Conservation (phyloP, 2,329 filamentous ascomycete genomes). For the Microcyclospora pomicola region DNA sequence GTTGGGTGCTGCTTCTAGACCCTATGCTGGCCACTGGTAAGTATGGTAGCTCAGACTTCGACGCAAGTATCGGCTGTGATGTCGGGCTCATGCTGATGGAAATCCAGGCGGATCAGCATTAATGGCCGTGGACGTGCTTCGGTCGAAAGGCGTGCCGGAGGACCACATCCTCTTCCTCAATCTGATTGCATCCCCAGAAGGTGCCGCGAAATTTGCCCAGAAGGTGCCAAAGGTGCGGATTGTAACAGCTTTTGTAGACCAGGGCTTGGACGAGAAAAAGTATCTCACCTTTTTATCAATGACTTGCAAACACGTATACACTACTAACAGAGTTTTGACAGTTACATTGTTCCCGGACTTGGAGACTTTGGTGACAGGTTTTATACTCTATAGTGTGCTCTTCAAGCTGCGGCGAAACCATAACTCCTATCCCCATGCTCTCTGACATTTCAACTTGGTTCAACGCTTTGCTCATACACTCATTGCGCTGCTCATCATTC, state of each 20-base stretch:
- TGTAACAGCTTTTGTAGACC: constrained; percentile 89
- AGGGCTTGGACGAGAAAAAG: constrained; percentile 97
- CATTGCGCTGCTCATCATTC: too few relatives aligned
- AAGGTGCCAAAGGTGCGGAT: constrained; percentile 82
- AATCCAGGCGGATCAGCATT: constrained; percentile 76
- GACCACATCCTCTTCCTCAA: constrained; percentile 94
- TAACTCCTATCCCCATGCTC: too few relatives aligned
- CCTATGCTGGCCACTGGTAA: constrained; percentile 98
- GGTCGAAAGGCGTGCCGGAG: constrained; percentile 79
- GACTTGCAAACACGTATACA: constrained; percentile 16
- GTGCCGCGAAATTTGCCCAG: constrained; percentile 74
- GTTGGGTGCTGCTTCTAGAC: constrained; percentile 88
- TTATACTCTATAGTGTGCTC: constrained; percentile 59
- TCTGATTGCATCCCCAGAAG: constrained; percentile 90
- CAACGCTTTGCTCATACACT: too few relatives aligned
- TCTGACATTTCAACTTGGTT: too few relatives aligned
- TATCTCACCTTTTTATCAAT: constrained; percentile 28
- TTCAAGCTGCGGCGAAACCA: background rate
- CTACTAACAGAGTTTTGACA: constrained; percentile 27
- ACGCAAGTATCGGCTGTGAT: background rate
- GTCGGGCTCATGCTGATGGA: constrained; percentile 1
- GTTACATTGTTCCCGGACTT: constrained; percentile 87
- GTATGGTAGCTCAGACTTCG: constrained; percentile 11
- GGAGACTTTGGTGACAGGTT: constrained; percentile 94
- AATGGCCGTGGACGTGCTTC: constrained; percentile 91